Percentiles rank a stretch among this genome's conserved stretches.
These are phyloP conservation scores for Acer campestre DNA, from an alignment of 345 rosid species.

Conservation along the genomic window DNA sequence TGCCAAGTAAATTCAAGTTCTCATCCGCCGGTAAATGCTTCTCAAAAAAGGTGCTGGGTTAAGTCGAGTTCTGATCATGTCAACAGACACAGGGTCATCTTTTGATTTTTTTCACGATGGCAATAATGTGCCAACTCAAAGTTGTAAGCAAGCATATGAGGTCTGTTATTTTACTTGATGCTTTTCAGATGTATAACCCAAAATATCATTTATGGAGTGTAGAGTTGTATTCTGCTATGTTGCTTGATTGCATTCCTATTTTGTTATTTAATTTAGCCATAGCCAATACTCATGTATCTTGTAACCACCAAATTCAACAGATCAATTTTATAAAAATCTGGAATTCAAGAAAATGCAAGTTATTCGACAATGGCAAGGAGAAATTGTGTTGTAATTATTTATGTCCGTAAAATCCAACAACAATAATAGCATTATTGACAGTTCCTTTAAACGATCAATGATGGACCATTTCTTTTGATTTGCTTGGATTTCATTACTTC, in stretches of 20 bases:
- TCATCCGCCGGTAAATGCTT: too few species aligned
- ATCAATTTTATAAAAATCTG: not conserved
- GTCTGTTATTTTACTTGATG: not conserved
- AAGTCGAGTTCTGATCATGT: too few species aligned
- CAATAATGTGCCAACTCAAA: not conserved
- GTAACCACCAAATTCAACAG: not conserved
- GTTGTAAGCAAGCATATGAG: not conserved
- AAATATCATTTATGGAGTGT: not conserved
- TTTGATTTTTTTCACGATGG: too few species aligned
- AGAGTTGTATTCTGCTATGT: not conserved
- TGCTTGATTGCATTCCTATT: not conserved
- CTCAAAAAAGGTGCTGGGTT: too few species aligned
- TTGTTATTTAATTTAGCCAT: not conserved
- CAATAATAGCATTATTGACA: slow-evolving; percentile 9
- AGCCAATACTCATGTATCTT: not conserved
- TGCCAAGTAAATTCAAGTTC: too few species aligned
- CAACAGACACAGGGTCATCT: too few species aligned
- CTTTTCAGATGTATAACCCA: not conserved
- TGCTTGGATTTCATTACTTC: too few species aligned
- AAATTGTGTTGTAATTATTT: slow-evolving; percentile 18
- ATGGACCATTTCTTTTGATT: not conserved
- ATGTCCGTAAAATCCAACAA: slow-evolving; percentile 10
- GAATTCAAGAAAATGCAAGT: slow-evolving; percentile 22
- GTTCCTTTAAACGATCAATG: not conserved
- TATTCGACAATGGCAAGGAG: slow-evolving; percentile 22